Conservation (phyloP, 2,329 filamentous ascomycete species). For the Aspergillus jensenii region DNA sequence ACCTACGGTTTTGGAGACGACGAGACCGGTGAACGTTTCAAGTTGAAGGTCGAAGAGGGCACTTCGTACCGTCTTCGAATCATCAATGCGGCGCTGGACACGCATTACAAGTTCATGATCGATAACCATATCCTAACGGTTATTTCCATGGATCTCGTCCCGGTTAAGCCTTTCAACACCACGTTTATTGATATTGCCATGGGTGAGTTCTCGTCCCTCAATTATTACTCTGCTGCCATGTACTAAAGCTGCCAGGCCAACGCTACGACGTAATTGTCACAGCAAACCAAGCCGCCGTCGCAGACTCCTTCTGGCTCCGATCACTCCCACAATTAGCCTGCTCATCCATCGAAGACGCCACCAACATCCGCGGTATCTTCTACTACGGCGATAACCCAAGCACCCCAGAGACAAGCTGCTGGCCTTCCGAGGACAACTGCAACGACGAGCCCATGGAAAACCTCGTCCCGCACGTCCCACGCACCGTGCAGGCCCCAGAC, state of each 20-base stretch:
- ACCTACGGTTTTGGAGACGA: constrained; percentile 22
- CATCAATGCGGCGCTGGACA: constrained; percentile 27
- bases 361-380: constrained; percentile 53
- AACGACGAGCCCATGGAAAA: constrained; percentile 28
- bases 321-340: constrained; percentile 46
- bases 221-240: no score
- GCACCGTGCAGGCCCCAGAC: constrained; percentile 7
- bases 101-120: constrained; percentile 44
- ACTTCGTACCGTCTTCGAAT: constrained; percentile 28
- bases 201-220: constrained; percentile 26
- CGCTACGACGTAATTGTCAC: constrained; percentile 41
- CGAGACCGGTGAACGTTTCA: constrained; percentile 41
- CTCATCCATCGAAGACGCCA: constrained; percentile 38
- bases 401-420: constrained; percentile 20
- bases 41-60: constrained; percentile 48
- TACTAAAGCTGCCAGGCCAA: constrained; percentile 26
- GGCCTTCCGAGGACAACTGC: constrained; percentile 22
- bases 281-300: constrained; percentile 22
- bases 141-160: constrained; percentile 59
- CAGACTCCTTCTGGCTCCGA: constrained; percentile 42
- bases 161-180: constrained; percentile 56
- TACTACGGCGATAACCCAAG: constrained; percentile 32
- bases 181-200: constrained; percentile 47
- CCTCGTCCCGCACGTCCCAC: constrained; percentile 26
- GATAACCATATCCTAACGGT: constrained; percentile 58